phyloP scores from a whole-genome alignment of 345 rosid species.

The Barbarea vulgaris region DNA sequence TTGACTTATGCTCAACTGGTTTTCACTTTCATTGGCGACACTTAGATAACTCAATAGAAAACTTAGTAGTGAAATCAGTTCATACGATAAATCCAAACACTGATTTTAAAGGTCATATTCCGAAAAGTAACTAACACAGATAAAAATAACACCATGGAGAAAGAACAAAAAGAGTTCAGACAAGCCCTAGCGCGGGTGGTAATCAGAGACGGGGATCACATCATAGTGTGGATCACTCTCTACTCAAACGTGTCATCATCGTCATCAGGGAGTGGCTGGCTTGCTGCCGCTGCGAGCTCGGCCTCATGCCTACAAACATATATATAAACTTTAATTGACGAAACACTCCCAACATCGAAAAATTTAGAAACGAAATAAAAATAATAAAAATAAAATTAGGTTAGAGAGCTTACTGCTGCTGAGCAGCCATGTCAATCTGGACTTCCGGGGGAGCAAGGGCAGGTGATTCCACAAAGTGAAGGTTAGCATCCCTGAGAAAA shows the following conservation, averaged over 20 bases:
- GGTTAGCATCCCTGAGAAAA: slow-evolving; percentile 61
- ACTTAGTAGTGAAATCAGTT: not conserved
- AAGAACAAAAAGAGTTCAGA: not conserved
- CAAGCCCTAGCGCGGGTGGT: slow-evolving; percentile 13
- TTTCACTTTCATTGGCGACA: not conserved
- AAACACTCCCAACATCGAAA: not conserved
- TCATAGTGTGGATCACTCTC: slow-evolving; percentile 15
- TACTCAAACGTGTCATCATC: slow-evolving; percentile 76
- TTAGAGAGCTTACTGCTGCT: slow-evolving; percentile 68
- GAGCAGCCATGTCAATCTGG: slow-evolving; percentile 83
- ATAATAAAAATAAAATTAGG: not conserved
- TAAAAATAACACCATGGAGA: slow-evolving; percentile 1
- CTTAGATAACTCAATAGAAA: not conserved
- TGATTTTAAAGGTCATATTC: not conserved
- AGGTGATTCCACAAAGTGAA: slow-evolving; percentile 94
- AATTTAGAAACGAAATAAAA: not conserved
- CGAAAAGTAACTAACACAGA: slow-evolving; percentile 7
- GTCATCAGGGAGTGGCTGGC: slow-evolving; percentile 87
- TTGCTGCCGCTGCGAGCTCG: slow-evolving; percentile 69
- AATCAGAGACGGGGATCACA: slow-evolving; percentile 7
- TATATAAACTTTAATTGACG: not conserved
- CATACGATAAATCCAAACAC: slow-evolving; percentile 1
- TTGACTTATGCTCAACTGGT: not conserved
- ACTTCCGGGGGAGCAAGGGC: slow-evolving; percentile 99
- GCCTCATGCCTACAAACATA: slow-evolving; percentile 67